Percentiles rank a stretch among this genome's conserved stretches.
Conservation (phyloP, 176 grass and related monocot species). For the Eleusine coracana region DNA sequence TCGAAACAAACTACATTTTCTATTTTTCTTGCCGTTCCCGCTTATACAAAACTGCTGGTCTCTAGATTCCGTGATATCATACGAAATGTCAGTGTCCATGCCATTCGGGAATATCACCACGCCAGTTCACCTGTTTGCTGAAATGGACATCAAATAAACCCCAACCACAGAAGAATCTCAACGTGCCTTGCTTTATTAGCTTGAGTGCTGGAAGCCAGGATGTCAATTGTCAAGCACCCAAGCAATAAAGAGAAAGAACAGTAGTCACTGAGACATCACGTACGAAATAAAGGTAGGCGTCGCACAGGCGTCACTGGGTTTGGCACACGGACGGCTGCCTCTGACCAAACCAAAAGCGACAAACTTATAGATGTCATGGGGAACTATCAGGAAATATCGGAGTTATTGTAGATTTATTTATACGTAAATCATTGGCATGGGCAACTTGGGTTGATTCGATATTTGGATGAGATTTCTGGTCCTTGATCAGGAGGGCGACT, state of each 20-base stretch:
- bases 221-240: conserved; percentile 30
- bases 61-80: neutral
- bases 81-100: conserved; percentile 34
- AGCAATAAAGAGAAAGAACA: neutral
- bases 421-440: neutral
- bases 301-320: too few species aligned
- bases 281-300: neutral
- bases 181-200: neutral
- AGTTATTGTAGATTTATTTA: neutral
- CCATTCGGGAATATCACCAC: conserved; percentile 25
- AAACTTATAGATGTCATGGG: neutral
- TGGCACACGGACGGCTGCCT: neutral
- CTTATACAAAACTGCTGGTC: neutral
- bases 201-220: neutral
- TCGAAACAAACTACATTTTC: neutral
- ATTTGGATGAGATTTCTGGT: conserved; percentile 5
- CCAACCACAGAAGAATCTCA: neutral
- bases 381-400: neutral
- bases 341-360: neutral
- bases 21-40: neutral
- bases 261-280: neutral
- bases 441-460: conserved; percentile 9
- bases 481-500: conserved; percentile 7
- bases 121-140: conserved; percentile 4
- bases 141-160: neutral